Evolutionary conservation across 805 yeast genomes (phyloP), one percentile per base, ranked within the genome.

Genomic region (Wickerhamomyces canadensis): DNA sequence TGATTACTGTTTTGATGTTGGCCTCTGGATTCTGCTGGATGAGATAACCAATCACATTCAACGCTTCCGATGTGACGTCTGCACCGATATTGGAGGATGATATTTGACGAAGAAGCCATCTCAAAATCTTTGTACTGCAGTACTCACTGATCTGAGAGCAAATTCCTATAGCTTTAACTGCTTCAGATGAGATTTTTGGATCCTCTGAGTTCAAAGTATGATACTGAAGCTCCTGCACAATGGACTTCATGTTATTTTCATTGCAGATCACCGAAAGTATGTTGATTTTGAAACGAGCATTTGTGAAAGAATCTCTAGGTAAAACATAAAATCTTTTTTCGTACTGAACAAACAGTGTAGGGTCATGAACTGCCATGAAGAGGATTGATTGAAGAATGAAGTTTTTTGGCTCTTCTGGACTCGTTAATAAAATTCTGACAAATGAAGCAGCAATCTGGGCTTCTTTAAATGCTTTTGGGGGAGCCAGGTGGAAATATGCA

Each of bases 1-100:
- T 70, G 22, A 76, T 67, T 12, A 83, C 70, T 2, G 81, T 73
- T 23, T 69, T 68, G 23, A 76, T 58, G 41, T 84, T 74, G 16
- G 64, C 67, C 22, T 61, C 54, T 6, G 82, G 74, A 40, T 77
- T 65, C 44, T 70, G 72, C 54, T 85, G 94, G 26, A 88, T 75
- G 43, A 88, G 60, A 44, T 72, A 75, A 33, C 96, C 65, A 6
- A 89, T 68, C 3, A 87, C 85, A 6, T 84, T 76, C 4, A 89
- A 68, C 35, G 81, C 68, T 49, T 86, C 93, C 37, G 78, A 73
- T 29, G 78, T 66, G 5, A 81, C 52, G 6, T 42, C 42, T 16
- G 49, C 44, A 2, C 61, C 45, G 5, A 45, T 33, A 5, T 41
- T 42, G 4, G 51, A 41, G 8, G 38, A 19, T 42, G 71, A 51